Conservation (phyloP, 2,329 filamentous ascomycete species). For the Dactylonectria macrodidyma region DNA sequence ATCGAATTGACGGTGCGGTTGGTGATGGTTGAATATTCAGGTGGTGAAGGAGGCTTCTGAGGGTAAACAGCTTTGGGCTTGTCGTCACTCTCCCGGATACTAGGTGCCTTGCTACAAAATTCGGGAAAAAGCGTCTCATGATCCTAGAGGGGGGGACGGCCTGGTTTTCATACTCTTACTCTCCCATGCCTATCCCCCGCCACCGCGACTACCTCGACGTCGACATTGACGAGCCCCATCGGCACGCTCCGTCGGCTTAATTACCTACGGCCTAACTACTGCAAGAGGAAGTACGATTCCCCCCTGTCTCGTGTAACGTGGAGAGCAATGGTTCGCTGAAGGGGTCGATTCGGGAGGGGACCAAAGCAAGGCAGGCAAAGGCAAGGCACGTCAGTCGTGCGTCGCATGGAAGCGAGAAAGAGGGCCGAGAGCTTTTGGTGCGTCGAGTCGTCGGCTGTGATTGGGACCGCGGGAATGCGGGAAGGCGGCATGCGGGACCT, state of each 20-base stretch:
- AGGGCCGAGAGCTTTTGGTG: neutral
- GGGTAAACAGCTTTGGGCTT: neutral
- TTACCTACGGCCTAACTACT: constrained; percentile 6
- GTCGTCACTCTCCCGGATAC: neutral
- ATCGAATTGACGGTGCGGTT: neutral
- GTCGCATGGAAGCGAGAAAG: constrained; percentile 31
- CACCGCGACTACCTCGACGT: neutral
- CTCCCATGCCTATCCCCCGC: neutral
- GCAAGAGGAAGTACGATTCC: neutral
- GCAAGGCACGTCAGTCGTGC: constrained; percentile 29
- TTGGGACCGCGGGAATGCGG: constrained; percentile 11
- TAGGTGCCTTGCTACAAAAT: neutral
- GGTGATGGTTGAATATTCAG: neutral
- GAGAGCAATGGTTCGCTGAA: constrained; percentile 38
- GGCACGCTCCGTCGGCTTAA: constrained; percentile 18
- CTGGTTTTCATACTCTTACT: constrained; percentile 10
- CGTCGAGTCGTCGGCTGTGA: neutral
- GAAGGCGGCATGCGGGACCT: constrained; percentile 1
- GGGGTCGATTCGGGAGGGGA: constrained; percentile 17
- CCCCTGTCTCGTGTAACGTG: constrained; percentile 35
- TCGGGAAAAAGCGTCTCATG: neutral
- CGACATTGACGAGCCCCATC: constrained; percentile 1
- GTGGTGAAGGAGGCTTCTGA: neutral
- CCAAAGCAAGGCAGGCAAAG: no score
- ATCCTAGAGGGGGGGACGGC: neutral